Percentiles rank a stretch among this genome's conserved stretches.
Evolutionary conservation across 2,329 filamentous ascomycete species (phyloP).

Genomic region (Curvularia verruculosa): DNA sequence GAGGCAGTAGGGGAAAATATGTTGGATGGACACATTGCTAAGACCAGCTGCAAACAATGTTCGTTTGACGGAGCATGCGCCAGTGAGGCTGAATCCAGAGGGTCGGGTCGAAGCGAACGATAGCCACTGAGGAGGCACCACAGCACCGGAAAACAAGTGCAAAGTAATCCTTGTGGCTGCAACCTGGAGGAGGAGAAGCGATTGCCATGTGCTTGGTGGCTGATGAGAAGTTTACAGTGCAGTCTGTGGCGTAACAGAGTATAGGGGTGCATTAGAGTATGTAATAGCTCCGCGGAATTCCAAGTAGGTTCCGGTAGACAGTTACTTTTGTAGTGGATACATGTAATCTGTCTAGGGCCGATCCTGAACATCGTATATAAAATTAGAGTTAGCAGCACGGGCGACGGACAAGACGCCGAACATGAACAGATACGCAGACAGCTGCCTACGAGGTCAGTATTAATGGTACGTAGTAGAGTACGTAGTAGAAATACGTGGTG

Average conservation of each 20-base stretch:
- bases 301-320: slow-evolving; percentile 1
- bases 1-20: background rate
- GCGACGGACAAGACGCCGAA: slow-evolving; percentile 2
- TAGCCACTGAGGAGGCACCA: slow-evolving; percentile 6
- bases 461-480: slow-evolving; percentile 8
- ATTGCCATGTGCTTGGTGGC: background rate
- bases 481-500: too few species aligned
- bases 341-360: slow-evolving; percentile 1
- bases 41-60: background rate
- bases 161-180: background rate
- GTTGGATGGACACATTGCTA: background rate
- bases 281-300: background rate
- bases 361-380: background rate
- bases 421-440: background rate
- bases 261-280: background rate
- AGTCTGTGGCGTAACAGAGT: slow-evolving; percentile 11
- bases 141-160: slow-evolving; percentile 2
- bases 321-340: slow-evolving; percentile 1
- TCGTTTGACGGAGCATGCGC: slow-evolving; percentile 1
- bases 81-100: slow-evolving; percentile 7
- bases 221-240: slow-evolving; percentile 3
- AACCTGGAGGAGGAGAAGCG: slow-evolving; percentile 1
- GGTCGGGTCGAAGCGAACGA: slow-evolving; percentile 1
- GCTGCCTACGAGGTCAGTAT: slow-evolving; percentile 1
- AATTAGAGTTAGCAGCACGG: background rate